phyloP scores from a whole-genome alignment of 2,329 filamentous ascomycete genomes.

The Lachnellula hyalina region DNA sequence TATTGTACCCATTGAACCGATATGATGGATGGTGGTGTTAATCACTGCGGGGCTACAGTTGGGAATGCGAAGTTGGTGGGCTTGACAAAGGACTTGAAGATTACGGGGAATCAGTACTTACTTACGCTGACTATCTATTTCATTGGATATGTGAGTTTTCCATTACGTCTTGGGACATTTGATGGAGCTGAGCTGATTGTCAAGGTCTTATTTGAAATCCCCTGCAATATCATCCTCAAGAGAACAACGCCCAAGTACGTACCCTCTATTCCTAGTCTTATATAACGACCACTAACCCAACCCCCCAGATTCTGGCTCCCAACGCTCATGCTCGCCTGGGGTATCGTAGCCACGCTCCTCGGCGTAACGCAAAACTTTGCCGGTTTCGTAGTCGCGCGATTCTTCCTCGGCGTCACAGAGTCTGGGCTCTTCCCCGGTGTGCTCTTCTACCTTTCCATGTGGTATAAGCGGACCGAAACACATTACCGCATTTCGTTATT shows the following conservation, averaged over 20 bases:
- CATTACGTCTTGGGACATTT: background rate
- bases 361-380: conserved; percentile 46
- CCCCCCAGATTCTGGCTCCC: conserved; percentile 51
- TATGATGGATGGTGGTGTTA: background rate
- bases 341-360: conserved; percentile 46
- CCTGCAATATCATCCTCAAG: conserved; percentile 59
- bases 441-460: conserved; percentile 47
- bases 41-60: conserved; percentile 37
- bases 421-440: conserved; percentile 50
- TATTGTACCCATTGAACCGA: conserved; percentile 4
- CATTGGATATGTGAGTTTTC: conserved; percentile 42
- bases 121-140: conserved; percentile 64
- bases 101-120: conserved; percentile 58
- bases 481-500: conserved; percentile 52
- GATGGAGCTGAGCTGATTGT: background rate
- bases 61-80: conserved; percentile 55
- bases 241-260: conserved; percentile 40
- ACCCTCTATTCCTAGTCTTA: background rate
- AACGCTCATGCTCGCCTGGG: conserved; percentile 51
- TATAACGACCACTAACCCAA: background rate
- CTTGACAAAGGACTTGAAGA: conserved; percentile 45
- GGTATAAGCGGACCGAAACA: conserved; percentile 47
- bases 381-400: conserved; percentile 48
- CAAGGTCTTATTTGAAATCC: conserved; percentile 50
- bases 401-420: conserved; percentile 52